Evolutionary conservation across 768 basidiomycete species (phyloP).

Genomic region (Russula brevipes): DNA sequence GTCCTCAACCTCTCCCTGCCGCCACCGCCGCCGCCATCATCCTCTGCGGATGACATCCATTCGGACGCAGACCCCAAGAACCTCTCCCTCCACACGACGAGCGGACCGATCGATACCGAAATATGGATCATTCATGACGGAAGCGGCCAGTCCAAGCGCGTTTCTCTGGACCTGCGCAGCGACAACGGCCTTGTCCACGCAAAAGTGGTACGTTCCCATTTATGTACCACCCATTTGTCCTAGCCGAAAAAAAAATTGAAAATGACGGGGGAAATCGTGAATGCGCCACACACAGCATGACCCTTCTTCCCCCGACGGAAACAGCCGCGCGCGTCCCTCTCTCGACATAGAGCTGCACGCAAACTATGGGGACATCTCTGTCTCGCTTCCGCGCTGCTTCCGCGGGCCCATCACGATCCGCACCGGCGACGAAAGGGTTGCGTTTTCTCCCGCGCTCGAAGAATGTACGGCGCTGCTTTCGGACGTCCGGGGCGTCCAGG

Average conservation of each 20-base stretch:
- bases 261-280: too few relatives aligned
- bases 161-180: background rate
- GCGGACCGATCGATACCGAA: background rate
- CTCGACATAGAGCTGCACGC: background rate
- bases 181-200: background rate
- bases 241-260: background rate
- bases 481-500: background rate
- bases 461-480: background rate
- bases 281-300: too few relatives aligned
- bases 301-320: background rate
- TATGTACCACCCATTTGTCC: background rate
- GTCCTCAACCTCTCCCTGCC: conserved; percentile 7
- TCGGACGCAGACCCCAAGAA: background rate
- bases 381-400: conserved; percentile 10
- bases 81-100: conserved; percentile 5
- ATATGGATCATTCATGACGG: background rate
- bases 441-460: background rate
- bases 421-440: background rate
- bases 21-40: background rate
- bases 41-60: background rate
- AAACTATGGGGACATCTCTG: background rate
- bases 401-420: conserved; percentile 7
- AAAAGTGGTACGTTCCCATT: conserved; percentile 5
- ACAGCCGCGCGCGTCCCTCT: background rate
- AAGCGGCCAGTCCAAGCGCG: background rate